phyloP scores from a whole-genome alignment of 2,329 filamentous ascomycete species.

The Talaromyces marneffei region DNA sequence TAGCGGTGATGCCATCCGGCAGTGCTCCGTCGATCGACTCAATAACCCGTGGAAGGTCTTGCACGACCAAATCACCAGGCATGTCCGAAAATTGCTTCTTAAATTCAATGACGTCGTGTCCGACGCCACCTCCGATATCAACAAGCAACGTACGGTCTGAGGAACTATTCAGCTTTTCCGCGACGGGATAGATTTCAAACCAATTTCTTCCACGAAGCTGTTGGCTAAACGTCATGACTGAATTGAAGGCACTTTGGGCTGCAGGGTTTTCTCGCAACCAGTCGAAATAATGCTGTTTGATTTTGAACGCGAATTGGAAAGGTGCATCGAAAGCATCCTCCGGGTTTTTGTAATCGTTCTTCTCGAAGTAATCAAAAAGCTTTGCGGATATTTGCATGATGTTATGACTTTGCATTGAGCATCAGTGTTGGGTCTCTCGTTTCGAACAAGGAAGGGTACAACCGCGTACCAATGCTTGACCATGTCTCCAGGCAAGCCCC shows the following conservation, averaged over 20 bases:
- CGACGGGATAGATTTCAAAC: constrained; percentile 19
- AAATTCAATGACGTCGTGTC: constrained; percentile 1
- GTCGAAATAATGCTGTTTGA: constrained; percentile 24
- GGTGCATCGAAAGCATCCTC: constrained; percentile 22
- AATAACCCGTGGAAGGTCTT: constrained; percentile 4
- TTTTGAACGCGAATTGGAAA: constrained; percentile 25
- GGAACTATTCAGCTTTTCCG: constrained; percentile 2
- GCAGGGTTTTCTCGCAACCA: constrained; percentile 21
- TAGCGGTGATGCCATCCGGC: not conserved
- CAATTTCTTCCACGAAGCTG: constrained; percentile 8
- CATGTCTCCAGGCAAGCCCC: not conserved
- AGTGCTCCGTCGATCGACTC: not conserved
- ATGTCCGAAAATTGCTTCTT: not conserved
- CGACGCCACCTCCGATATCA: constrained; percentile 7
- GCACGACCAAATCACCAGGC: not conserved
- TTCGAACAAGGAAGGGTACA: not conserved
- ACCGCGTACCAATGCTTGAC: not conserved
- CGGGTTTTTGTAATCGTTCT: constrained; percentile 26
- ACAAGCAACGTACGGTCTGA: not conserved
- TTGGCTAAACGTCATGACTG: constrained; percentile 20
- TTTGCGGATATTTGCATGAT: constrained; percentile 16
- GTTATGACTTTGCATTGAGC: constrained; percentile 5
- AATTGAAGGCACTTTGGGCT: constrained; percentile 24
- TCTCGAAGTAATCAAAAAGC: constrained; percentile 24
- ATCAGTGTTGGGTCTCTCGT: not conserved